Base-by-base conservation (phyloP, 768 basidiomycete species). In the Paxillus rubicundulus region DNA sequence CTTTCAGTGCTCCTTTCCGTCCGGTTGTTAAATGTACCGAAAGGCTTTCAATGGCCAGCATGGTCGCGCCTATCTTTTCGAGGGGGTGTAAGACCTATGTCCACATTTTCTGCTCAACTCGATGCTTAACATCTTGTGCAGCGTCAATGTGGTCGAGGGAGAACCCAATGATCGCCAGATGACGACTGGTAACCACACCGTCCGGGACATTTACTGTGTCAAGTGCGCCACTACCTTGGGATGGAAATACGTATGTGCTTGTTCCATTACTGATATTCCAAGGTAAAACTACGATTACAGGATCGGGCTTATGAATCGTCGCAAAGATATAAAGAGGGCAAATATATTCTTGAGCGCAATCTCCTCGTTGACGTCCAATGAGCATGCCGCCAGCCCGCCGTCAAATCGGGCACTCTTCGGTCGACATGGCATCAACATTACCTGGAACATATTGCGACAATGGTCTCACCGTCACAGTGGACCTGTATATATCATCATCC, bases 301-400 rank as follows among this genome's bases (percentile, higher is more conserved):
- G 96, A 97, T 70, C 84, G 84, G 51, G 96, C 96, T 14, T 97
- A 85, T 66, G 95, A 98, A 65, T 66, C 78, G 10, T 80, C 85
- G 8, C 95, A 99, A 80, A 92, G 88, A 71, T 99, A 98, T 79
- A 99, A 99, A 68, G 96, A 99, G 75, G 93, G 94, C 67, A 94
- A 94, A 77, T 97, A 84, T 71, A 98, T 99, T 68, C 89, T 99
- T 57, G 96, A 99, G 74, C 87, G 92, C 64, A 90, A 89, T 67
- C 79, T 92, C 63, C 86, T 92, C 63, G 79, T 85, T 61, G 90
- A 93, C 64, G 90, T 93, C 49, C 87, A 92, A 75, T 92, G 77
- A 71, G 47, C 28, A 39, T 57, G 37, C 45, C 45, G n/a, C 43
- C 8, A 24, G 32, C 50, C 53, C 39, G 50, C 57, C n/a, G 50